phyloP scores from a whole-genome alignment of 345 rosid species.

The Microcos paniculata region DNA sequence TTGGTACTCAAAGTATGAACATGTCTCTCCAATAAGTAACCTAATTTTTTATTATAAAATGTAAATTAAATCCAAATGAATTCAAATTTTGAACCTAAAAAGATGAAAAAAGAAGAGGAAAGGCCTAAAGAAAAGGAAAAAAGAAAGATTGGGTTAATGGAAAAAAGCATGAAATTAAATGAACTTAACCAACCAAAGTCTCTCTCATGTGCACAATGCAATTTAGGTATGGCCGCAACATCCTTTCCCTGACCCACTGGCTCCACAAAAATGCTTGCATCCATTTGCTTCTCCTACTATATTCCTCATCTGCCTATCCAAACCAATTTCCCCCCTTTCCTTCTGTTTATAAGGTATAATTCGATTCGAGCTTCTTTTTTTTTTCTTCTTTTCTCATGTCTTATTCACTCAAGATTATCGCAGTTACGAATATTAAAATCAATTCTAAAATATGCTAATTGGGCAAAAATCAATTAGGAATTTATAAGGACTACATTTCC shows the following conservation, averaged over 20 bases:
- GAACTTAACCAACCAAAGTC: neutral
- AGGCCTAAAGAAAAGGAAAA: neutral
- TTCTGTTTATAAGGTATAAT: neutral
- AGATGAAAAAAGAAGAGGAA: no score
- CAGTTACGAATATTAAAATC: neutral
- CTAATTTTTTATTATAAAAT: neutral
- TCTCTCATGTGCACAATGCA: neutral
- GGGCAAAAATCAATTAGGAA: neutral
- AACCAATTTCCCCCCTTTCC: neutral
- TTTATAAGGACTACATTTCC: neutral
- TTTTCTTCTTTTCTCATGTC: no score
- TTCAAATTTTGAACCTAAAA: neutral
- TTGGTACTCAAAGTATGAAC: neutral
- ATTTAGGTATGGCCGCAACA: neutral
- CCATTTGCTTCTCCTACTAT: neutral
- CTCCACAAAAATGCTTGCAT: neutral
- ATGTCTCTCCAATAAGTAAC: neutral
- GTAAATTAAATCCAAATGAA: neutral
- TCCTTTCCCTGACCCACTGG: neutral
- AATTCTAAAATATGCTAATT: slow-evolving; percentile 2
- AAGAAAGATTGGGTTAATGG: neutral
- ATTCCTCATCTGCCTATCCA: neutral
- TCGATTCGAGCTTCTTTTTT: no score
- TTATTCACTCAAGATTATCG: no score
- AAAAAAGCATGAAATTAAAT: neutral